Conservation (phyloP, 116 monocot genomes). For the Zostera marina region DNA sequence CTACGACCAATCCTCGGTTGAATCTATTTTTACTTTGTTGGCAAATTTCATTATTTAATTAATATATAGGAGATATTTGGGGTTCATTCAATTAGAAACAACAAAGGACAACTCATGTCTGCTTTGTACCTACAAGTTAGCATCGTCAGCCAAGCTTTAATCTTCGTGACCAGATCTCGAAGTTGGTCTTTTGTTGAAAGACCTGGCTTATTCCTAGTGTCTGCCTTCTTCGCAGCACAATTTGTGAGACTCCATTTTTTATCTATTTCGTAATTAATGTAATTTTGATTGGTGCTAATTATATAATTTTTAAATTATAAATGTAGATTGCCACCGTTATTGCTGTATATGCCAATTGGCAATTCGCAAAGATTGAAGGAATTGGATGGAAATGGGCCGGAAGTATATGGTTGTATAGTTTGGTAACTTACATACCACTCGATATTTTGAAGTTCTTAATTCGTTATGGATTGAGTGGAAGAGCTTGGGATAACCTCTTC, state of each 20-base stretch:
- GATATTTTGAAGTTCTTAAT: conserved; percentile 72
- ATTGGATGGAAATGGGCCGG: conserved; percentile 75
- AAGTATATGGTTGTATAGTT: conserved; percentile 55
- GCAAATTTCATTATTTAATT: too few relatives aligned
- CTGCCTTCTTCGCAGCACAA: conserved; percentile 60
- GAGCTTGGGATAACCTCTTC: conserved; percentile 64
- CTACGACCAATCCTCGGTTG: background rate
- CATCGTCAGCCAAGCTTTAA: conserved; percentile 82
- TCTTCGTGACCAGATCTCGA: conserved; percentile 79
- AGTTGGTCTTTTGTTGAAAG: conserved; percentile 80
- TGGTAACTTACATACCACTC: conserved; percentile 63
- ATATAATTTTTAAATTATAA: background rate
- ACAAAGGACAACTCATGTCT: conserved; percentile 34
- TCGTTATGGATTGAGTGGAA: conserved; percentile 54
- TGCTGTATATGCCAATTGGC: conserved; percentile 46
- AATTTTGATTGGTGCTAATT: background rate
- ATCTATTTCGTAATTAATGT: background rate
- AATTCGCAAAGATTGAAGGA: conserved; percentile 45
- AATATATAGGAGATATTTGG: conserved; percentile 18
- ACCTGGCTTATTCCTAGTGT: conserved; percentile 48
- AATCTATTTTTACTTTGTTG: background rate
- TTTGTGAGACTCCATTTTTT: conserved; percentile 17
- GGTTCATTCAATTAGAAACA: conserved; percentile 27
- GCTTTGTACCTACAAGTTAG: conserved; percentile 87
- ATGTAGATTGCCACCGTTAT: conserved; percentile 31